phyloP scores from a whole-genome alignment of 306 rosid species.

The Malus sieversii region DNA sequence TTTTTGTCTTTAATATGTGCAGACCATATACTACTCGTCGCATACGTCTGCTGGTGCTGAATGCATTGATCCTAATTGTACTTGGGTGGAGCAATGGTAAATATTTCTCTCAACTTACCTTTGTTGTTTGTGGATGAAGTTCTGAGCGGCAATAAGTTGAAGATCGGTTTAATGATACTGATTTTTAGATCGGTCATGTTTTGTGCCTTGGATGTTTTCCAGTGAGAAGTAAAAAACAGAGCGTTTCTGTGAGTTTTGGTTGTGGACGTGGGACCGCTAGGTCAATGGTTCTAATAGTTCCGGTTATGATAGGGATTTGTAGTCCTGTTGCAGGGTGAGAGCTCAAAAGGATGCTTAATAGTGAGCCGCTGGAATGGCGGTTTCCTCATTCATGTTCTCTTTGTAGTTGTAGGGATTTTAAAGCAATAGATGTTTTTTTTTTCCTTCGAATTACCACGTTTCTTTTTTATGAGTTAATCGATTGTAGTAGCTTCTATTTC shows the following conservation, averaged over 20 bases:
- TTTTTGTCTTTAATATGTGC: conserved; percentile 24
- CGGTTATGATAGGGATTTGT: not conserved
- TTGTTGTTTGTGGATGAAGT: not conserved
- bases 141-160: not conserved
- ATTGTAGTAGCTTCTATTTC: no score
- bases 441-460: not conserved
- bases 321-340: not conserved
- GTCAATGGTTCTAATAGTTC: not conserved
- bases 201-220: not conserved
- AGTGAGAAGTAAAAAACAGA: not conserved
- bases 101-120: conserved; percentile 4
- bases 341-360: not conserved
- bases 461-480: not conserved
- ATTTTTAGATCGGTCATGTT: not conserved
- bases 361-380: not conserved
- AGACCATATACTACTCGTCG: conserved; percentile 84
- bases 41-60: conserved; percentile 94
- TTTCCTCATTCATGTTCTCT: not conserved
- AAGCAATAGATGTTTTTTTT: not conserved
- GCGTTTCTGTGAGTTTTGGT: not conserved
- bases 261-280: not conserved
- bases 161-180: not conserved
- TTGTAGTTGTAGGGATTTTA: not conserved
- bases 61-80: conserved; percentile 87
- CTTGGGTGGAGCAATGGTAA: conserved; percentile 99